Base-by-base conservation (phyloP, 352 stramenopile species). In the Globisporangium splendens region DNA sequence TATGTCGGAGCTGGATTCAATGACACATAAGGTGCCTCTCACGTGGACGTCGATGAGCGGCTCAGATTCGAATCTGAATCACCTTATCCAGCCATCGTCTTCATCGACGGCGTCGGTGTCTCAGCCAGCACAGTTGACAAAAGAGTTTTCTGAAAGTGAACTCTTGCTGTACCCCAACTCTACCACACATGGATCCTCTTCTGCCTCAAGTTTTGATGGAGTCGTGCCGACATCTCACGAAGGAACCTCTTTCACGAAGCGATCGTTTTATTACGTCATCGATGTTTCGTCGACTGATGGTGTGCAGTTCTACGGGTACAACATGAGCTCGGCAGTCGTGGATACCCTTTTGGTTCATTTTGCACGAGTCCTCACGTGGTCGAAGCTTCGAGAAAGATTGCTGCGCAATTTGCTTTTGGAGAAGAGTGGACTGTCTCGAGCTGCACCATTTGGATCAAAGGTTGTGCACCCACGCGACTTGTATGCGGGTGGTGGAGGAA, bases 191-290 rank as follows among this genome's bases (percentile, higher is more conserved):
- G 41, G 8, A 41, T 24, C n/a, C 20, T 54, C 14, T 6, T 48
- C 8, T 44, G 28, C 18, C 12, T 35, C 46, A 51, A 22, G 13
- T 22, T 28, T 33, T 35, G 46, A 51, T n/a, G 46, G 46, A 22
- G 24, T 35, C 12, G 11, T 39, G 17, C n/a, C 31, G 3, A 17
- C 42, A 14, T 31, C 42, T 20, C 38, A 46, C n/a, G 51, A 64
- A 20, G 43, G 15, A 1, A 52, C 55, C 14, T 59, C 54, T 15
- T 54, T 33, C 5, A 46, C 69, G 28, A 80, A 72, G n/a, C 71
- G 80, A 31, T 85, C 78, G 13, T 86, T 92, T 47, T 94, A 89
- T 47, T 92, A 90, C 51, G 62, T 91, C 28, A 55, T 91, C 17
- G 78, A 90, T 28, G 43, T 93, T 11, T 93, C 81, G 0, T 69